Evolutionary conservation across 805 yeast species (phyloP).

Genomic region (Saccharomyces eubayanus): DNA sequence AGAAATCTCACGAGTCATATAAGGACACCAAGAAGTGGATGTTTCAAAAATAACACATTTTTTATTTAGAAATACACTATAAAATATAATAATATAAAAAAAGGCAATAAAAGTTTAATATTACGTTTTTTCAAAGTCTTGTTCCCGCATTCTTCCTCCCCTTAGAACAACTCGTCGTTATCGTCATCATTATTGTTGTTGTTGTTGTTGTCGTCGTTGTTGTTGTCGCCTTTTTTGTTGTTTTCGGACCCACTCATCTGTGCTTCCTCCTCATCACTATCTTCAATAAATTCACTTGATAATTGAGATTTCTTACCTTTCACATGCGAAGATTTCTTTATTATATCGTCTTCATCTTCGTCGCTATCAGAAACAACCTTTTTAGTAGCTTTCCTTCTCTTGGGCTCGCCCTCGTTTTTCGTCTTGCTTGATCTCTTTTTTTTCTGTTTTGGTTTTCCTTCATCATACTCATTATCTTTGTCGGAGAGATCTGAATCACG

Average conservation of each 20-base stretch:
- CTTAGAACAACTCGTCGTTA: slow-evolving; percentile 16
- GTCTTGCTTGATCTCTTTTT: slow-evolving; percentile 13
- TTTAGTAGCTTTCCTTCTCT: slow-evolving; percentile 36
- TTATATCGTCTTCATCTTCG: slow-evolving; percentile 27
- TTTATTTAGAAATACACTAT: not conserved
- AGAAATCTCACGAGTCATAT: slow-evolving; percentile 43
- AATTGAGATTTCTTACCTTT: slow-evolving; percentile 26
- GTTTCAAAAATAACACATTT: slow-evolving; percentile 7
- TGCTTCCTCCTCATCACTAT: slow-evolving; percentile 36
- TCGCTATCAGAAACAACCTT: slow-evolving; percentile 28
- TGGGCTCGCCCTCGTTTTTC: slow-evolving; percentile 19
- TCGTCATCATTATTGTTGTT: slow-evolving; percentile 13
- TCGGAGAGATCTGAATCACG: slow-evolving; percentile 31
- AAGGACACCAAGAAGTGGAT: slow-evolving; percentile 39
- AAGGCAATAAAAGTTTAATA: not conserved
- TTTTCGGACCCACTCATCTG: slow-evolving; percentile 14
- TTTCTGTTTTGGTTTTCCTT: slow-evolving; percentile 22
- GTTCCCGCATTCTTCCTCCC: not conserved
- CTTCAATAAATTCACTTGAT: slow-evolving; percentile 36
- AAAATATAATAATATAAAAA: not conserved
- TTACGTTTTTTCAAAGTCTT: not conserved
- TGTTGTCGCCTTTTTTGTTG: slow-evolving; percentile 8
- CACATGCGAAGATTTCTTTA: slow-evolving; percentile 12
- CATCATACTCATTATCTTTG: slow-evolving; percentile 26
- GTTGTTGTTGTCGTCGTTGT: slow-evolving; percentile 14